These are phyloP conservation scores for Tetrastigma voinierianum DNA, from an alignment of 164 flowering plant genomes.

Conservation along the genomic window DNA sequence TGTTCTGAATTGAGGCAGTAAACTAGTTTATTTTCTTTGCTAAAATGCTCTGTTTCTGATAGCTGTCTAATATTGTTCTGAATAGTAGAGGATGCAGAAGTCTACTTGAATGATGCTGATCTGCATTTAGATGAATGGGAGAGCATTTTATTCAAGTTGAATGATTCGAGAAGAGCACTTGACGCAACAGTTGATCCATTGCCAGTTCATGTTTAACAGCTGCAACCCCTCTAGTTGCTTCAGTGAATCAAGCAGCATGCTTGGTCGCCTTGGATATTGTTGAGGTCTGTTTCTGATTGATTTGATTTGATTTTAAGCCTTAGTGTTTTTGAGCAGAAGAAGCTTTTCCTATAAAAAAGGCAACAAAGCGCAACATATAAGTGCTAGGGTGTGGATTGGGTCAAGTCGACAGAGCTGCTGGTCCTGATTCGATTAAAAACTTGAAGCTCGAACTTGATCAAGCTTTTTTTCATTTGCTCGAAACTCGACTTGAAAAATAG, in stretches of 20 bases:
- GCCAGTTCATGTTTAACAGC: slow-evolving; percentile 69
- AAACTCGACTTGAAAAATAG: too few relatives aligned
- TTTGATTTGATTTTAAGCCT: background rate
- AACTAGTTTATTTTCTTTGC: background rate
- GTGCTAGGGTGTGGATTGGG: too few relatives aligned
- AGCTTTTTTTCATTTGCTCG: too few relatives aligned
- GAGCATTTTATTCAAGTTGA: slow-evolving; percentile 50
- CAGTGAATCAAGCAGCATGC: slow-evolving; percentile 54
- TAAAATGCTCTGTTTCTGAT: background rate
- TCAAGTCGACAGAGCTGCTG: too few relatives aligned
- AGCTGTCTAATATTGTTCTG: background rate
- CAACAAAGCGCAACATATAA: too few relatives aligned
- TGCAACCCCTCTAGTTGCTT: slow-evolving; percentile 74
- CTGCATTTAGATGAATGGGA: slow-evolving; percentile 53
- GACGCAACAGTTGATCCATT: slow-evolving; percentile 73
- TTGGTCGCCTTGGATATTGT: slow-evolving; percentile 70
- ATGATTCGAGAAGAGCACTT: slow-evolving; percentile 61
- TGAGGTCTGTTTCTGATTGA: slow-evolving; percentile 50
- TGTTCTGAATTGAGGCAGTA: too few relatives aligned
- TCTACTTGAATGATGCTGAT: slow-evolving; percentile 12
- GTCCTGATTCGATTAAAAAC: too few relatives aligned
- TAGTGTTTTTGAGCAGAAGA: too few relatives aligned
- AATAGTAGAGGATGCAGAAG: slow-evolving; percentile 5
- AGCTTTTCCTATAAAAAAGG: too few relatives aligned
- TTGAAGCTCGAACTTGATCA: too few relatives aligned